Conservation (phyloP, 2,329 filamentous ascomycete genomes). For the Sordariomycetes sp. region DNA sequence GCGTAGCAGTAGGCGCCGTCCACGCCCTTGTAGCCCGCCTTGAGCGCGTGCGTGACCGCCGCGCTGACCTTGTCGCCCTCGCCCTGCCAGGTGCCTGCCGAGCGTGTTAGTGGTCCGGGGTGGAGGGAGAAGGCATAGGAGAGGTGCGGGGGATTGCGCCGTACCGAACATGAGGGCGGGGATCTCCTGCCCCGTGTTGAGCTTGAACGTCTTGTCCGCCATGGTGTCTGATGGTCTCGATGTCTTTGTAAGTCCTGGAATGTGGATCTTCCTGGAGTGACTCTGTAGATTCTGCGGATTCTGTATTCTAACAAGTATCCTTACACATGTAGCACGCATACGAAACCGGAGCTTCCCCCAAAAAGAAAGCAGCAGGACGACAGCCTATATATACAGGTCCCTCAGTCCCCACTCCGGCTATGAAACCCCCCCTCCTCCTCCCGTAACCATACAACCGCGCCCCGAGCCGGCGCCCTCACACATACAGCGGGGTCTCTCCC, state of each 20-base stretch:
- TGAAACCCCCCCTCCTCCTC: background rate
- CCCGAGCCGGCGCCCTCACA: background rate
- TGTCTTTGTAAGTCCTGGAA: background rate
- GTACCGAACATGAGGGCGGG: conserved; percentile 53
- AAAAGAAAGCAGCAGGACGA: background rate
- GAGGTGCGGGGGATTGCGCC: conserved; percentile 8
- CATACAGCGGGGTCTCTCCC: background rate
- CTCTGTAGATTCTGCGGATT: background rate
- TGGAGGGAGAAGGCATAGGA: background rate
- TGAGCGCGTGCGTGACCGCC: conserved; percentile 49
- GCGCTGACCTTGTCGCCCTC: conserved; percentile 44
- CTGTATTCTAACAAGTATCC: background rate
- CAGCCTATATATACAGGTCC: background rate
- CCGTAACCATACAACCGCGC: background rate
- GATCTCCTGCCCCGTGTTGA: conserved; percentile 54
- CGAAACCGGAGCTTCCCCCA: background rate
- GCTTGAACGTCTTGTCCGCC: conserved; percentile 33
- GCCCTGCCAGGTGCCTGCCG: conserved; percentile 55
- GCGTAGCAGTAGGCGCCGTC: conserved; percentile 69
- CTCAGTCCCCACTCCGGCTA: background rate
- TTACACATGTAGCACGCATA: background rate
- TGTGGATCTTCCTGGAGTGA: background rate
- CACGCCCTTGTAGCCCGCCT: conserved; percentile 47
- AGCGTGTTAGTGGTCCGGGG: background rate
- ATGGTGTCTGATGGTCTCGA: background rate